These are phyloP conservation scores for Hyphodiscus sp. DNA, from an alignment of 2,329 filamentous ascomycete species.

Conservation along the genomic window DNA sequence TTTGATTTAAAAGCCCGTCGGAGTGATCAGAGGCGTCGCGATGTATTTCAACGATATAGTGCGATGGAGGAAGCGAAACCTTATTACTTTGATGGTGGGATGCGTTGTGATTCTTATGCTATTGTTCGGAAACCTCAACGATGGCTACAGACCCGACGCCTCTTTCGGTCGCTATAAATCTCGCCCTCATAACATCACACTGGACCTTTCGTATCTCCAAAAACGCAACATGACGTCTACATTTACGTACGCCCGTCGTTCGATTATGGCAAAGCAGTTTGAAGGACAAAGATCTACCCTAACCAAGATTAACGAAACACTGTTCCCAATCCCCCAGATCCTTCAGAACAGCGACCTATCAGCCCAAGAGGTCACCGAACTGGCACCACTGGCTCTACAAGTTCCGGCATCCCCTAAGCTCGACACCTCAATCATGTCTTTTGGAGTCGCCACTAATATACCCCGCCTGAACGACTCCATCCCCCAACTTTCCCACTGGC, in stretches of 20 bases:
- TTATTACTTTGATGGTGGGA: neutral
- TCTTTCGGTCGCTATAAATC: neutral
- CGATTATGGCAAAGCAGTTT: neutral
- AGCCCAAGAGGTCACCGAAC: neutral
- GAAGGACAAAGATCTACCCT: neutral
- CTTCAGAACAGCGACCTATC: neutral
- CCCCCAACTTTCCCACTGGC: conserved; percentile 23
- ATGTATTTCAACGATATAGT: neutral
- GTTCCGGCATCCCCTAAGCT: conserved; percentile 12
- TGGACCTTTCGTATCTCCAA: neutral
- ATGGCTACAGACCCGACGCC: neutral
- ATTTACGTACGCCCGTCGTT: neutral
- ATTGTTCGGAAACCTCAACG: neutral
- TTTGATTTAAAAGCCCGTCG: neutral
- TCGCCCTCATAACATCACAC: neutral
- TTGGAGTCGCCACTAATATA: conserved; percentile 21
- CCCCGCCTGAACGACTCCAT: conserved; percentile 17
- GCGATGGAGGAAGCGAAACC: neutral
- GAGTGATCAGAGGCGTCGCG: neutral
- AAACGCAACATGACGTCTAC: neutral
- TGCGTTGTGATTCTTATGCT: neutral
- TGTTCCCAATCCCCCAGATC: neutral
- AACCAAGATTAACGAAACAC: neutral
- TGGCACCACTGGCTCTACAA: neutral
- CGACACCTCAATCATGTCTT: conserved; percentile 20